Conservation (phyloP, 257 asterid species). For the Marsdenia floribunda region DNA sequence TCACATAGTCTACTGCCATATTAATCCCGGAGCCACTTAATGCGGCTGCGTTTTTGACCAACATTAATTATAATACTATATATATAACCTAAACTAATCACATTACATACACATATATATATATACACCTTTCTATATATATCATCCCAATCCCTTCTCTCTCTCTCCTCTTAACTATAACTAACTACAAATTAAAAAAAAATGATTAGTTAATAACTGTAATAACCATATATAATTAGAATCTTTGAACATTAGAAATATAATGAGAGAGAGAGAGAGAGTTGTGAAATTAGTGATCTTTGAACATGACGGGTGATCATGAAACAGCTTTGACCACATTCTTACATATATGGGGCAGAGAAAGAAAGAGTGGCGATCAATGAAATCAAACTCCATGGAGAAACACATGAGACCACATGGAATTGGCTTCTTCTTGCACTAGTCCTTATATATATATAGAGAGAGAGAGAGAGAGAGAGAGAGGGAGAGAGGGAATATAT, state of each 20-base stretch:
- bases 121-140: not conserved
- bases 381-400: not conserved
- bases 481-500: too few species aligned
- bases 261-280: too few species aligned
- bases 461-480: too few species aligned
- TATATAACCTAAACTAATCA: not conserved
- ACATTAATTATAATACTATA: not conserved
- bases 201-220: slow-evolving; percentile 1
- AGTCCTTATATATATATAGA: slow-evolving; percentile 1
- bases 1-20: too few species aligned
- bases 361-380: not conserved
- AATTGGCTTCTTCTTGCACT: slow-evolving; percentile 29
- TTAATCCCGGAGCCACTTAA: not conserved
- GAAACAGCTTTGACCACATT: slow-evolving; percentile 19
- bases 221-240: not conserved
- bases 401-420: slow-evolving; percentile 82
- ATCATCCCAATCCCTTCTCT: not conserved
- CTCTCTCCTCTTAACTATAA: not conserved
- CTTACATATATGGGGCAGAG: not conserved
- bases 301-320: not conserved
- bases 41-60: not conserved
- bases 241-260: not conserved
- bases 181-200: not conserved
- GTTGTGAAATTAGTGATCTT: not conserved
- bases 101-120: too few species aligned